Percentiles rank a stretch among this genome's conserved stretches.
These are phyloP conservation scores for Lentinula sp. DNA, from an alignment of 768 basidiomycete genomes.

Conservation along the genomic window DNA sequence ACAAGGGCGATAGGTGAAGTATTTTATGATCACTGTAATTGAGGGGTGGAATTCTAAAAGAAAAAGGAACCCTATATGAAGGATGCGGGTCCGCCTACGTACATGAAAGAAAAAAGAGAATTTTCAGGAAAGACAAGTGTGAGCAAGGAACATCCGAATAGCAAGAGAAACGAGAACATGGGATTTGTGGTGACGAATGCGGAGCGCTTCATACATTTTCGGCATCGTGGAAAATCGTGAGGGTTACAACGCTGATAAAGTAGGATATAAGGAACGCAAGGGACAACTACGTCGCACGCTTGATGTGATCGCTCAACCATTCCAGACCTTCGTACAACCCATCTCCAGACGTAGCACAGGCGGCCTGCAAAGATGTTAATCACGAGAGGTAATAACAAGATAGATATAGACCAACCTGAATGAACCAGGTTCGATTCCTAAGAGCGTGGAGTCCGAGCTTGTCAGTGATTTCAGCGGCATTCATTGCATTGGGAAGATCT, in stretches of 20 bases:
- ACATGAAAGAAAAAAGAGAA: slow-evolving; percentile 1
- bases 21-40: slow-evolving; percentile 2
- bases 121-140: slow-evolving; percentile 6
- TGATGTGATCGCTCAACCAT: slow-evolving; percentile 92
- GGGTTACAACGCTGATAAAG: slow-evolving; percentile 45
- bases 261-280: slow-evolving; percentile 27
- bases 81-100: slow-evolving; percentile 1
- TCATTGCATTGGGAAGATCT: slow-evolving; percentile 99
- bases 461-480: slow-evolving; percentile 98
- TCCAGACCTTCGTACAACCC: slow-evolving; percentile 98
- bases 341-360: slow-evolving; percentile 97
- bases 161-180: slow-evolving; percentile 19
- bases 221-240: slow-evolving; percentile 56
- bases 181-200: slow-evolving; percentile 31
- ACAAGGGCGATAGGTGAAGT: slow-evolving; percentile 42
- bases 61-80: background rate
- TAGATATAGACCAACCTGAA: slow-evolving; percentile 57
- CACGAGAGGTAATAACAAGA: background rate
- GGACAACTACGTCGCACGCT: slow-evolving; percentile 64
- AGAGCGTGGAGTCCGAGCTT: slow-evolving; percentile 98
- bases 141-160: slow-evolving; percentile 10
- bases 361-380: slow-evolving; percentile 52
- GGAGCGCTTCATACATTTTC: slow-evolving; percentile 46
- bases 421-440: slow-evolving; percentile 97
- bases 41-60: slow-evolving; percentile 1